These are phyloP conservation scores for Hortiboletus campestris DNA, from an alignment of 768 basidiomycete species.

Conservation along the genomic window DNA sequence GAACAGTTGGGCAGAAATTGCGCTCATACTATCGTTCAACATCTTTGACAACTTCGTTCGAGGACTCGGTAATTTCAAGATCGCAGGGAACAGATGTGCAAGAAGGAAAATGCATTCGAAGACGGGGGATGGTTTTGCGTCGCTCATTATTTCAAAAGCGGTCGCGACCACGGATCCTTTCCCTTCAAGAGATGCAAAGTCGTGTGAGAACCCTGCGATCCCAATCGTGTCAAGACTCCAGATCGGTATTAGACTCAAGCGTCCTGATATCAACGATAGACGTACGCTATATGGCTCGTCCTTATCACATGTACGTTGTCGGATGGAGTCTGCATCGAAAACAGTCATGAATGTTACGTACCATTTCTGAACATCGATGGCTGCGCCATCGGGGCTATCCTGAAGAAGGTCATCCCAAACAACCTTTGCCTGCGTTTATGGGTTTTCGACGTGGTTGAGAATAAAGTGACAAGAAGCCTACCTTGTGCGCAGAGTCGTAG, in stretches of 20 bases:
- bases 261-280: no score
- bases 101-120: conserved; percentile 24
- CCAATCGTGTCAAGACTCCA: conserved; percentile 44
- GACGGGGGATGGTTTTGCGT: conserved; percentile 22
- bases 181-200: conserved; percentile 43
- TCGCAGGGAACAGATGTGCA: conserved; percentile 29
- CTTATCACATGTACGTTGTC: conserved; percentile 8
- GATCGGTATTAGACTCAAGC: neutral
- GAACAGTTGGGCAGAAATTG: no score
- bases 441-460: neutral
- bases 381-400: conserved; percentile 24
- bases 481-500: conserved; percentile 42
- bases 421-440: conserved; percentile 23
- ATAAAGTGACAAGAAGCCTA: conserved; percentile 5
- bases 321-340: neutral
- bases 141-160: conserved; percentile 24
- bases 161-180: conserved; percentile 14
- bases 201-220: conserved; percentile 44
- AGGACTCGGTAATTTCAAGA: conserved; percentile 33
- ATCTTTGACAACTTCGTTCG: no score
- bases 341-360: conserved; percentile 18
- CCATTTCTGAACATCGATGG: conserved; percentile 51
- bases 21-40: no score
- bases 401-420: conserved; percentile 31
- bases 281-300: no score